Evolutionary conservation across 2,329 filamentous ascomycete genomes (phyloP).

Genomic region (Rhinocladiella similis): DNA sequence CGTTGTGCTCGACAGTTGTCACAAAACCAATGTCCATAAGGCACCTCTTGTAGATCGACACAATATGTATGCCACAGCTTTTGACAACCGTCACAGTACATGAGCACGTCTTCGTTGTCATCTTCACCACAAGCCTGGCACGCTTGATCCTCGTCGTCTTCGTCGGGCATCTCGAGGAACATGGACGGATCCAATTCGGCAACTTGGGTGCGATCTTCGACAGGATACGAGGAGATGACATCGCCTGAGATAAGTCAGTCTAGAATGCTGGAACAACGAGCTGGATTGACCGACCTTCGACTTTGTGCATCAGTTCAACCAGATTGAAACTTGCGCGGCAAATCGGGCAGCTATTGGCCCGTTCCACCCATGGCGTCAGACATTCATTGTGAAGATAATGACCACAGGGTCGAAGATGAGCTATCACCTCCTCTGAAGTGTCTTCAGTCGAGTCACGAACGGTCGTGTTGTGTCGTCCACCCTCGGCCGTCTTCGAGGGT

Average conservation of each 20-base stretch:
- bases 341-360: constrained; percentile 97
- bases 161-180: constrained; percentile 65
- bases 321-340: constrained; percentile 89
- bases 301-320: constrained; percentile 76
- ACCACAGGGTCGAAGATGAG: constrained; percentile 72
- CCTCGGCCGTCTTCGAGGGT: constrained; percentile 34
- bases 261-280: constrained; percentile 3
- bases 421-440: constrained; percentile 46
- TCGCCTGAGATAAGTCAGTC: constrained; percentile 44
- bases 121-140: constrained; percentile 82
- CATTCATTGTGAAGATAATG: constrained; percentile 93
- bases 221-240: constrained; percentile 58
- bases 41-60: constrained; percentile 75
- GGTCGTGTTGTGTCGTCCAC: constrained; percentile 32
- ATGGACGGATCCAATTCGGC: constrained; percentile 84
- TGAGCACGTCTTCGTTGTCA: constrained; percentile 79
- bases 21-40: constrained; percentile 84
- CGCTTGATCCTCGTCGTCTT: constrained; percentile 67
- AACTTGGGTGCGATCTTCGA: constrained; percentile 64
- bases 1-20: constrained; percentile 67
- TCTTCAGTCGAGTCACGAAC: constrained; percentile 20
- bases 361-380: constrained; percentile 89
- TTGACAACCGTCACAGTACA: constrained; percentile 91
- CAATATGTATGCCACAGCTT: constrained; percentile 90
- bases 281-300: constrained; percentile 69